phyloP scores from a whole-genome alignment of 768 basidiomycete genomes.

The Melanogaster broomeanus region DNA sequence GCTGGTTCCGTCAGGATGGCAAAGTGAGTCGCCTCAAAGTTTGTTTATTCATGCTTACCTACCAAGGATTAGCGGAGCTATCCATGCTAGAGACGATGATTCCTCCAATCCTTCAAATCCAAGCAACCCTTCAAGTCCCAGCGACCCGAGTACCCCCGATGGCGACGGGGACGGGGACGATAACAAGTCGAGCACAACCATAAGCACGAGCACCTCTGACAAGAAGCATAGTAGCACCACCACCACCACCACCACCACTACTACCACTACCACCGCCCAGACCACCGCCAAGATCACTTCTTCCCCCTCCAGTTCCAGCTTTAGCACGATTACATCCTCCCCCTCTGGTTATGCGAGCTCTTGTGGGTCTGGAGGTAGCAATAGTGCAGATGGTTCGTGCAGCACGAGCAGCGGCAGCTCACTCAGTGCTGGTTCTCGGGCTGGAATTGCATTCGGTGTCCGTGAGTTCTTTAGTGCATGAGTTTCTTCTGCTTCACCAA shows the following conservation, averaged over 20 bases:
- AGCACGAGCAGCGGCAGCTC: background rate
- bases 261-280: background rate
- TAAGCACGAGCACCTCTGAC: background rate
- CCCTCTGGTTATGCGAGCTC: background rate
- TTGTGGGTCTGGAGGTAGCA: background rate
- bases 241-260: background rate
- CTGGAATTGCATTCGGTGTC: conserved; percentile 27
- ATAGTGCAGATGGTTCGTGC: background rate
- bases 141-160: background rate
- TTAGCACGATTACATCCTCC: background rate
- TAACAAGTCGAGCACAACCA: background rate
- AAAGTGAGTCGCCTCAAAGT: background rate
- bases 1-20: background rate
- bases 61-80: background rate
- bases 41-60: background rate
- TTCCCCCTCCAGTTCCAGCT: background rate
- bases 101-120: conserved; percentile 2
- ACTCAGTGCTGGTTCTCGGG: conserved; percentile 18
- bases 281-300: background rate
- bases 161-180: background rate
- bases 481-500: background rate
- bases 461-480: conserved; percentile 15
- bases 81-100: conserved; percentile 4
- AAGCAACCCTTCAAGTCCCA: background rate
- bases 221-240: background rate